These are phyloP conservation scores for Colletotrichum sp. DNA, from an alignment of 2,329 filamentous ascomycete species.

Conservation along the genomic window DNA sequence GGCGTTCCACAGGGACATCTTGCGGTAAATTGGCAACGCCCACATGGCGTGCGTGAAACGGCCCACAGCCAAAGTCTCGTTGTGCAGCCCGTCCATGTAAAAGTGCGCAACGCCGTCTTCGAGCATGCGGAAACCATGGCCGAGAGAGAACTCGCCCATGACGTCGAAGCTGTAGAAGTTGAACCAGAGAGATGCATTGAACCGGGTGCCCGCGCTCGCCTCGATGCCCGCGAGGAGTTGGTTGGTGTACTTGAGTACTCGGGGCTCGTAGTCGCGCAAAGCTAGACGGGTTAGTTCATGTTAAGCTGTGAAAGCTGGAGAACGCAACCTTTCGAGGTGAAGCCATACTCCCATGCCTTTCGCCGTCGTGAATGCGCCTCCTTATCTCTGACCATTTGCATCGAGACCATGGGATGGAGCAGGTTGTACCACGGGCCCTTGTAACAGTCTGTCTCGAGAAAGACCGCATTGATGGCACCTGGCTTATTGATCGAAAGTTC, in stretches of 20 bases:
- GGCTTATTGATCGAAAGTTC: conserved; percentile 35
- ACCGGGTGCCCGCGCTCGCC: not conserved
- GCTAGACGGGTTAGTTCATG: not conserved
- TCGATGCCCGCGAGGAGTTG: conserved; percentile 27
- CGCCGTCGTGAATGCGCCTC: conserved; percentile 32
- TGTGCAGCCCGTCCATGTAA: conserved; percentile 27
- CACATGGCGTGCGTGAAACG: conserved; percentile 25
- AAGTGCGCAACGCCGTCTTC: conserved; percentile 27
- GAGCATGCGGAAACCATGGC: conserved; percentile 38
- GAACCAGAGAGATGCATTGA: conserved; percentile 36
- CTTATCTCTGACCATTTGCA: conserved; percentile 35
- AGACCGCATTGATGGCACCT: conserved; percentile 28
- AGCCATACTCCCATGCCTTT: conserved; percentile 37
- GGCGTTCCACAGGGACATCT: conserved; percentile 19
- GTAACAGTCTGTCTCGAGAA: conserved; percentile 30
- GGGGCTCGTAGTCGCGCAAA: conserved; percentile 31
- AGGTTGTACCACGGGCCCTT: conserved; percentile 40
- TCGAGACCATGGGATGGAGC: conserved; percentile 28
- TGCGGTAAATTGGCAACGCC: conserved; percentile 22
- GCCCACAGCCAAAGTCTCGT: conserved; percentile 25
- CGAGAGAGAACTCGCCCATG: conserved; percentile 46
- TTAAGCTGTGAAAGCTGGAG: fast-evolving
- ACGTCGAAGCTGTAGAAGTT: conserved; percentile 42
- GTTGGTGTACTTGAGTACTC: conserved; percentile 26
- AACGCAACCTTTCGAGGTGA: conserved; percentile 29